Base-by-base conservation (phyloP, 108 stramenopile genomes). In the Parietichytrium sp. region DNA sequence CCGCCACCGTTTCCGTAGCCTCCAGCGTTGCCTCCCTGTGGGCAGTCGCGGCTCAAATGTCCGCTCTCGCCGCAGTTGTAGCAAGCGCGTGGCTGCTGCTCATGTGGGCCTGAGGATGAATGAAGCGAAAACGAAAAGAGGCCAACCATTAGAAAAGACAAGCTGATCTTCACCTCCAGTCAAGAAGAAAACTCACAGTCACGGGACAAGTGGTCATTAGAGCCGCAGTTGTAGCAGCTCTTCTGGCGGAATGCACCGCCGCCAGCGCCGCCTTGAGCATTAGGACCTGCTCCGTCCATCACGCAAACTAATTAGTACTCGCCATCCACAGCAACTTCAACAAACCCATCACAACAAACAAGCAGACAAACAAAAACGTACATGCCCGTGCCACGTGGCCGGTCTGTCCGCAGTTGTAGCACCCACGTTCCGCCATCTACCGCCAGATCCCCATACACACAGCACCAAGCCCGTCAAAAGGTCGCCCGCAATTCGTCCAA, bases 141-240 rank as follows among this genome's bases (percentile, higher is more conserved):
- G n/a, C n/a, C n/a, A n/a, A n/a, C n/a, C n/a, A n/a, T n/a, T n/a
- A n/a, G n/a, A n/a, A n/a, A n/a, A n/a, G n/a, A n/a, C n/a, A n/a
- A n/a, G n/a, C n/a, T n/a, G n/a, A n/a, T n/a, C n/a, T n/a, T n/a
- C n/a, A n/a, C n/a, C n/a, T n/a, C n/a, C n/a, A n/a, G n/a, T n/a
- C n/a, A 50, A 27, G 61, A 42, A 8, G 61, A 16, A 25, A 42
- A 55, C 25, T 87, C 84, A 86, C 89, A 90, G 45, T 90, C 86
- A 49, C 78, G 83, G 30, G 90, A 84, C 72, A 92, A 91, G 55
- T 92, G 91, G 10, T 91, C 91, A 33, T 91, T 89, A 53, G 87
- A 33, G 25, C 91, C 92, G 81, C 93, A 92, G 55, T 93, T 92
- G 88, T 92, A 93, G 79, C 93, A 93, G 27, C 87, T 86, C 79